A percentile compares a stretch with the other conserved stretches of the same genome.
These are phyloP conservation scores for Lentinula raphanica DNA, from an alignment of 768 basidiomycete species.

Conservation along the genomic window DNA sequence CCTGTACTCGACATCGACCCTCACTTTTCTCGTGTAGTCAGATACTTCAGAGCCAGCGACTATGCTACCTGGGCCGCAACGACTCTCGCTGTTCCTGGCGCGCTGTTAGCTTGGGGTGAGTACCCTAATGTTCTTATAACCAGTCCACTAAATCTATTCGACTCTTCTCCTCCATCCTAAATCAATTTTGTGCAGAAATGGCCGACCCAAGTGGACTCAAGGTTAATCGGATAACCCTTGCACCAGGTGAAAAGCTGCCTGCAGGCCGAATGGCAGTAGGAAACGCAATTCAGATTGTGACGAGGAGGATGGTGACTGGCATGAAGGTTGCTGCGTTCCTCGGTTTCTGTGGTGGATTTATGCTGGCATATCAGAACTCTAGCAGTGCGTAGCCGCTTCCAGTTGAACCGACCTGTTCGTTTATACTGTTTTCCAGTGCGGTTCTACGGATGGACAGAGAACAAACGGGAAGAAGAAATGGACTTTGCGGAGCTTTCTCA, in stretches of 20 bases:
- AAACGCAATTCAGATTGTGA: background rate
- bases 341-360: slow-evolving; percentile 87
- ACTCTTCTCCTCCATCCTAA: background rate
- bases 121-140: slow-evolving; percentile 9
- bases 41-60: slow-evolving; percentile 86
- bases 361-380: slow-evolving; percentile 88
- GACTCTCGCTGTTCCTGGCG: slow-evolving; percentile 78
- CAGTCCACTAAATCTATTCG: background rate
- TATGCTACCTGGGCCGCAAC: slow-evolving; percentile 78
- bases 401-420: background rate
- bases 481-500: slow-evolving; percentile 78
- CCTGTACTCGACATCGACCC: slow-evolving; percentile 95
- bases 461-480: slow-evolving; percentile 71
- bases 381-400: slow-evolving; percentile 58
- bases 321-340: slow-evolving; percentile 61
- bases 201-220: slow-evolving; percentile 37
- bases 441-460: slow-evolving; percentile 96
- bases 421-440: slow-evolving; percentile 47
- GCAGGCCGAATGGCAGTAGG: background rate
- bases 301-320: slow-evolving; percentile 27
- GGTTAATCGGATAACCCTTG: background rate
- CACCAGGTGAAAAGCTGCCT: background rate
- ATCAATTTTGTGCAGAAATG: slow-evolving; percentile 31
- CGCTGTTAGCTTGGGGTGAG: slow-evolving; percentile 79
- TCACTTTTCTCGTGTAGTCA: slow-evolving; percentile 77